Conservation (phyloP, 2,329 filamentous ascomycete genomes). For the Sporothrix globosa region DNA sequence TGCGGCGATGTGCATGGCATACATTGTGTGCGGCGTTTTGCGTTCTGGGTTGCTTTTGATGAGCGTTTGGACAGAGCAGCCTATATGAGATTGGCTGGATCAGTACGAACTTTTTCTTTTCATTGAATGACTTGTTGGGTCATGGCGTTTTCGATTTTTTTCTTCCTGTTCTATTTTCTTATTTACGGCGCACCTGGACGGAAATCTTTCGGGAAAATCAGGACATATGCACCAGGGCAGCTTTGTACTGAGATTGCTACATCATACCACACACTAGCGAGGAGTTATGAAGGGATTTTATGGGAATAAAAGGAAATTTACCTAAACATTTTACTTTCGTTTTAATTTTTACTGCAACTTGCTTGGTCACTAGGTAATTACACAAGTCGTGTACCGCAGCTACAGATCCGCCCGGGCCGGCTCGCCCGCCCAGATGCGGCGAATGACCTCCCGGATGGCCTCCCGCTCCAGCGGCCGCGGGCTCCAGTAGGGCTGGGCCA, state of each 20-base stretch:
- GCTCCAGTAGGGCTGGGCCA: conserved; percentile 62
- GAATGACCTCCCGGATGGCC: conserved; percentile 57
- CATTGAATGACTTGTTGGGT: neutral
- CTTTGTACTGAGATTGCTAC: conserved; percentile 2
- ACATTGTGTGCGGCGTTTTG: conserved; percentile 18
- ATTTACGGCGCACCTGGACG: neutral
- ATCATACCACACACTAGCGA: conserved; percentile 9
- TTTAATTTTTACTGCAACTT: no score
- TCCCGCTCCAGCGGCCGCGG: conserved; percentile 56
- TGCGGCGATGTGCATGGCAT: neutral
- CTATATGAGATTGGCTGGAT: neutral
- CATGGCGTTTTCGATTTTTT: neutral
- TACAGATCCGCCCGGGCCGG: conserved; percentile 52
- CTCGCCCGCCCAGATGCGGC: conserved; percentile 62
- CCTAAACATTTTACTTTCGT: no score
- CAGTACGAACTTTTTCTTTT: neutral
- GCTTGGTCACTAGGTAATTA: no score
- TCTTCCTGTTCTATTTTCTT: neutral
- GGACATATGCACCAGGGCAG: conserved; percentile 4
- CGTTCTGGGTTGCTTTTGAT: neutral
- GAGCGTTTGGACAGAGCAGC: neutral
- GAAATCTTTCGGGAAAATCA: neutral
- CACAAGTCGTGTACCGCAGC: no score
- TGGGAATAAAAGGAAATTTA: neutral
- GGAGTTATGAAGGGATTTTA: neutral